Evolutionary conservation across 129 eudicot genomes (phyloP), one percentile per base, ranked within the genome.

Genomic region (Lactuca sativa): DNA sequence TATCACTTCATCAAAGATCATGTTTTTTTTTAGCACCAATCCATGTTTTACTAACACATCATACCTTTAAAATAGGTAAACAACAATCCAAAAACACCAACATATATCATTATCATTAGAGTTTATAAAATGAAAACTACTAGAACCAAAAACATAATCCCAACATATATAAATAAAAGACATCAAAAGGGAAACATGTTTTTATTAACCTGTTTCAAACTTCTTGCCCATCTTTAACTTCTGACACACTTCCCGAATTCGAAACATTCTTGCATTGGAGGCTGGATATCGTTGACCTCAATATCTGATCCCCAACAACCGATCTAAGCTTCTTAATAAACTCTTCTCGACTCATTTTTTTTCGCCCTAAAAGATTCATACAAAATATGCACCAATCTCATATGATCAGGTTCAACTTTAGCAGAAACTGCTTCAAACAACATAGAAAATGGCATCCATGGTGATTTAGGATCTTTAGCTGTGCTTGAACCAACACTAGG

Each of bases 361-460:
- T 79, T 84, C 56, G 59, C 92, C 84, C 84, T 75, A 48, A 77
- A 81, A 33, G 69, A 70, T 16, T 81, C 82, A 69, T 86, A 86
- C 40, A 80, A 71, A 4, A 10, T 7, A 53, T 31, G 63, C 41
- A 86, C 66, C 68, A 74, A 47, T 33, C 44, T 69, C 92, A 86
- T 83, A n/a, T 80, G 82, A 30, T 66, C 51, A 1, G 77, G 70
- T 56, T 80, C 70, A 11, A 86, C 78, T 83, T 80, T 78, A 44
- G 54, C 60, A 34, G 86, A 74, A 8, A 86, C 68, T 1, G 86
- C 92, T 51, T 66, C 84, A 56, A 83, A 81, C 74, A 86, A 38
- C 81, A 64, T 62, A 5, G 84, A 68, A 40, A 86, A 86, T 40
- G 88, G 84, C 88, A 86, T 81, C 84, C 82, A 83, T 48, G 84